Base-by-base conservation (phyloP, 2,329 filamentous ascomycete genomes). In the Bipolaris oryzae region DNA sequence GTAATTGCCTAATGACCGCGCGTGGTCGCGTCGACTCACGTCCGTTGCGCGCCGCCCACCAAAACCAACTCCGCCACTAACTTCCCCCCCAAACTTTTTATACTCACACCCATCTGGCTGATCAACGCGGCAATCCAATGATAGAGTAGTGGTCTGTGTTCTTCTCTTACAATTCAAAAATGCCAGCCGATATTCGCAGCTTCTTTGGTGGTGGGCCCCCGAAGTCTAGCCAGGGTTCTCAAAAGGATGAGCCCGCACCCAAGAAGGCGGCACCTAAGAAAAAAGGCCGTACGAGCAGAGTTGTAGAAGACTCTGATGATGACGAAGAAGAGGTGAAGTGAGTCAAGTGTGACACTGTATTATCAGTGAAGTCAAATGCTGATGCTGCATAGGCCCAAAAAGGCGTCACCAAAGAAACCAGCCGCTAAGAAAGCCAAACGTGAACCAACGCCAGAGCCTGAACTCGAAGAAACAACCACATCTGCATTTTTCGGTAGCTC, bases 141-240 rank as follows among this genome's bases (percentile, higher is more conserved):
- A 9, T 13, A 41, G 16, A 21, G 18, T 41, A 21, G 34, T 20
- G 15, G 11, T 5, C 23, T 28, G 33, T 52, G 42, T 37, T 53
- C 46, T n/a, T 42, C 1, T 13, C 2, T 1, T 4, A 21, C 42
- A 49, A 42, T 2, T 15, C 28, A 16, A 55, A 34, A n/a, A 96
- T 96, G 92, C 87, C 92, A 51, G 73, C 83, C 61, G 94, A 98
- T 77, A 98, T 97, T 71, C 85, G 93, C 72, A 92, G 84, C 68
- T 98, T 97, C 78, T 97, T 98, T 80, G 87, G 89, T 53, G 87
- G 89, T 62, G 94, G 92, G 15, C 54, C 54, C 59, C 92, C 92
- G 76, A 81, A 84, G 66, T 79, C 83, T 79, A 71, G 63, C 63
- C 70, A 74, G 61, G 62, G 58, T 38, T 63, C 66, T 28, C 66